Evolutionary conservation across 768 basidiomycete species (phyloP), one percentile per base, ranked within the genome.

Genomic region (Megacollybia marginata): DNA sequence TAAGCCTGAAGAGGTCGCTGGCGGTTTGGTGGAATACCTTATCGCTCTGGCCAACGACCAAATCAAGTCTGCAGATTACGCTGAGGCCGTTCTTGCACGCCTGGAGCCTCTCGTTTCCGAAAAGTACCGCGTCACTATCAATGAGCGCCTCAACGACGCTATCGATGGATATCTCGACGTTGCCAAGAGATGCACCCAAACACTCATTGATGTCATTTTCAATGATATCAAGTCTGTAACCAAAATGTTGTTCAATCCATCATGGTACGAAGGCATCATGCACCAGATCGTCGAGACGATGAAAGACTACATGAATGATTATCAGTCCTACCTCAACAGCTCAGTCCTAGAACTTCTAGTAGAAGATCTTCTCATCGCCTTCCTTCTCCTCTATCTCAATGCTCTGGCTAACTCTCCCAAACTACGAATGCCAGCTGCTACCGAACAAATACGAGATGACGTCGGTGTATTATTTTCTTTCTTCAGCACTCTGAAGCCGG

Each of bases 151-250:
- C 47, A 97, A 96, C 70, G 88, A 95, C 55, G 93, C 94, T 33
- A 97, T 98, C 56, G 95, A 99, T 62, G 96, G 96, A 3, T 98
- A 94, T 66, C 79, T 98, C 54, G 96, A 99, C 65, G 92, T 98
- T 35, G 94, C 94, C 47, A 98, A 98, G 74, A 91, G 90, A 64
- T 98, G 94, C 72, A 92, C 88, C 18, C 89, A 95, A 58, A 87
- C 88, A 0, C 79, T 99, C 50, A 93, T 99, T 60, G 88, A 90
- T 57, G 82, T 95, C 59, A 85, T 98, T 58, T 92, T 96, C 73
- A 89, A 96, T 65, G 96, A 98, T 63, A 69, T 98, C 56, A 90
- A 86, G 63, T 82, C 87, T 1, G 94, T 88, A 9, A 87, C 82
- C 13, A 92, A 90, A 63, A 75, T 73, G 35, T 74, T 98, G 34